Evolutionary conservation across 345 rosid species (phyloP).

Genomic region (Salix purpurea): DNA sequence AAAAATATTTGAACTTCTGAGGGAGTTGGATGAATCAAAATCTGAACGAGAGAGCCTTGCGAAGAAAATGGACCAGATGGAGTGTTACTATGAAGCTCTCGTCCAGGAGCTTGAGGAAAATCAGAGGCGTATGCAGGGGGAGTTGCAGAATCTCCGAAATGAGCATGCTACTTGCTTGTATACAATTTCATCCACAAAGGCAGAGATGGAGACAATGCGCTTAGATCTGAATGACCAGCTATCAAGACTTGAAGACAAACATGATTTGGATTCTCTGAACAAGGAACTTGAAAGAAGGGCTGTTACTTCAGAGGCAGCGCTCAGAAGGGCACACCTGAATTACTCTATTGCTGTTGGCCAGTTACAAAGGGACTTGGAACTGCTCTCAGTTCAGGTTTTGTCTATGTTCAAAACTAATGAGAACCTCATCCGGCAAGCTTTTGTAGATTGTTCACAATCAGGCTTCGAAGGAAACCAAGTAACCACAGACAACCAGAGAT

Average conservation of each 20-base stretch:
- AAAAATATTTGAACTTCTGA: conserved; percentile 75
- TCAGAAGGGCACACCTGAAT: conserved; percentile 91
- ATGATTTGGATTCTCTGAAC: conserved; percentile 48
- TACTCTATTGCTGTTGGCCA: conserved; percentile 91
- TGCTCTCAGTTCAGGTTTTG: conserved; percentile 82
- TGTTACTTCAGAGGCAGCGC: conserved; percentile 71
- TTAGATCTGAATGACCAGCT: conserved; percentile 59
- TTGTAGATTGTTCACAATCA: conserved; percentile 51
- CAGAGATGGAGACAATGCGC: conserved; percentile 75
- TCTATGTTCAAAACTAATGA: conserved; percentile 90
- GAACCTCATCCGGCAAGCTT: conserved; percentile 82
- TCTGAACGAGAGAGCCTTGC: conserved; percentile 76
- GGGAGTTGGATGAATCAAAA: conserved; percentile 85
- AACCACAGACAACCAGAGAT: conserved; percentile 27
- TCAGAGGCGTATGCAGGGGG: conserved; percentile 85
- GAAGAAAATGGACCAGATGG: conserved; percentile 98
- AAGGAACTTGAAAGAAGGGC: conserved; percentile 85
- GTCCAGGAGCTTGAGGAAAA: conserved; percentile 97
- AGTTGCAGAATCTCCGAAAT: conserved; percentile 83
- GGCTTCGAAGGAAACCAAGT: conserved; percentile 32
- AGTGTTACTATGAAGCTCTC: conserved; percentile 89
- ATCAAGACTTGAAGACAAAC: conserved; percentile 67
- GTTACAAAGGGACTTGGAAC: conserved; percentile 91
- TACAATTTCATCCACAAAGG: conserved; percentile 62
- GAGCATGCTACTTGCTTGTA: conserved; percentile 81